Percentiles rank a stretch among this genome's conserved stretches.
These are phyloP conservation scores for Alectoria sarmentosa DNA, from an alignment of 495 filamentous ascomycete genomes.

Conservation along the genomic window DNA sequence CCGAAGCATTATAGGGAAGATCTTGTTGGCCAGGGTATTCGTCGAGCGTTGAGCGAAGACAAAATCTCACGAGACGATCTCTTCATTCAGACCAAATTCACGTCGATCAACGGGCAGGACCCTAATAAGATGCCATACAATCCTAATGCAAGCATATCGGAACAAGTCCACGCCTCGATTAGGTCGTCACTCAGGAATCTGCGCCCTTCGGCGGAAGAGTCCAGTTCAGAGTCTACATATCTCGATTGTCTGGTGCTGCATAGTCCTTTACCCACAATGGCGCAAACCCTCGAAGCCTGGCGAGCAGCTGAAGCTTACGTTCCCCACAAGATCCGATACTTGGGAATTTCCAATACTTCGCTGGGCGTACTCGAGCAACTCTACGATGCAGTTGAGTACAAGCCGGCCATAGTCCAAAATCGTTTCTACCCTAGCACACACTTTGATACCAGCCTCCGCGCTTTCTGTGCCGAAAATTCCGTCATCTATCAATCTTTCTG, in stretches of 20 bases:
- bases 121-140: slow-evolving; percentile 50
- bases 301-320: slow-evolving; percentile 55
- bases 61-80: slow-evolving; percentile 53
- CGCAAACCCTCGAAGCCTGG: slow-evolving; percentile 61
- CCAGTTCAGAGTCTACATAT: slow-evolving; percentile 44
- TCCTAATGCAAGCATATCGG: slow-evolving; percentile 40
- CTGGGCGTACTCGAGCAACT: slow-evolving; percentile 48
- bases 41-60: slow-evolving; percentile 49
- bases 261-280: slow-evolving; percentile 51
- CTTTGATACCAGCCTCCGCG: slow-evolving; percentile 55
- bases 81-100: slow-evolving; percentile 78
- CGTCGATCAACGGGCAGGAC: slow-evolving; percentile 54
- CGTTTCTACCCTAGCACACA: slow-evolving; percentile 54
- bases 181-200: slow-evolving; percentile 64
- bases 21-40: slow-evolving; percentile 59
- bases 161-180: slow-evolving; percentile 61
- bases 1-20: slow-evolving; percentile 72
- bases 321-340: slow-evolving; percentile 50
- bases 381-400: slow-evolving; percentile 36
- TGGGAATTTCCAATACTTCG: slow-evolving; percentile 68
- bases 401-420: slow-evolving; percentile 67
- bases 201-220: slow-evolving; percentile 27
- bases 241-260: slow-evolving; percentile 71
- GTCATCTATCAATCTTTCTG: slow-evolving; percentile 69
- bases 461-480: slow-evolving; percentile 51